A percentile compares a stretch with the other conserved stretches of the same genome.
Conservation (phyloP, 2,329 filamentous ascomycete species). For the Talaromyces sp. region DNA sequence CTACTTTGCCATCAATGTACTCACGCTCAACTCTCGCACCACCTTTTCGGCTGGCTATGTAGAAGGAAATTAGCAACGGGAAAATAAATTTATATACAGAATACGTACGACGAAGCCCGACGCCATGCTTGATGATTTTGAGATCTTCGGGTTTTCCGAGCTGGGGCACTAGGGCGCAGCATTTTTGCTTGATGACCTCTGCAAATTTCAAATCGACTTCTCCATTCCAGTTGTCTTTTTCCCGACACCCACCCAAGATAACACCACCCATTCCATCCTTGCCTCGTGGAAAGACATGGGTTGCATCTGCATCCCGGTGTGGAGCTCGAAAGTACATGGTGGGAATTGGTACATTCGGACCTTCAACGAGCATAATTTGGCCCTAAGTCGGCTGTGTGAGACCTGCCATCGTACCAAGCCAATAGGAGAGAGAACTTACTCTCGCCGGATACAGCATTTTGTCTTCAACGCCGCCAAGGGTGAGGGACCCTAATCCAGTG, state of each 20-base stretch:
- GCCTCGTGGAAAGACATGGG: conserved; percentile 17
- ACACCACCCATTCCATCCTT: conserved; percentile 17
- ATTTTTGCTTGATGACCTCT: conserved; percentile 17
- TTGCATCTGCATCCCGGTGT: conserved; percentile 17
- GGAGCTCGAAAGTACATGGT: conserved; percentile 18
- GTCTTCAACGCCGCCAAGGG: not conserved
- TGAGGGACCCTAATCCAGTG: not conserved
- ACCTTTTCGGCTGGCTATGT: conserved; percentile 16
- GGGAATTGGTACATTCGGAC: conserved; percentile 16
- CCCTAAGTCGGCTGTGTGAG: conserved; percentile 14
- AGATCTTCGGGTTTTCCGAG: conserved; percentile 16
- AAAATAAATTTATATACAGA: not conserved
- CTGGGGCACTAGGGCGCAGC: conserved; percentile 14
- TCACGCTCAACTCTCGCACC: conserved; percentile 17
- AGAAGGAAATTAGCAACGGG: conserved; percentile 7
- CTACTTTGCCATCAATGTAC: conserved; percentile 17
- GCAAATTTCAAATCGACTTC: conserved; percentile 18
- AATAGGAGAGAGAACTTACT: not conserved
- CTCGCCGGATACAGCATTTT: not conserved
- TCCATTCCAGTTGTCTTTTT: conserved; percentile 17
- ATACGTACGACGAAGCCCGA: not conserved
- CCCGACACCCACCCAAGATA: conserved; percentile 16
- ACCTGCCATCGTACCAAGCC: conserved; percentile 7
- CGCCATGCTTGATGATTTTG: not conserved
- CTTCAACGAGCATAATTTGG: conserved; percentile 17